Evolutionary conservation across 31 red algal genomes (phyloP).

Genomic region (Endocladia muricata): DNA sequence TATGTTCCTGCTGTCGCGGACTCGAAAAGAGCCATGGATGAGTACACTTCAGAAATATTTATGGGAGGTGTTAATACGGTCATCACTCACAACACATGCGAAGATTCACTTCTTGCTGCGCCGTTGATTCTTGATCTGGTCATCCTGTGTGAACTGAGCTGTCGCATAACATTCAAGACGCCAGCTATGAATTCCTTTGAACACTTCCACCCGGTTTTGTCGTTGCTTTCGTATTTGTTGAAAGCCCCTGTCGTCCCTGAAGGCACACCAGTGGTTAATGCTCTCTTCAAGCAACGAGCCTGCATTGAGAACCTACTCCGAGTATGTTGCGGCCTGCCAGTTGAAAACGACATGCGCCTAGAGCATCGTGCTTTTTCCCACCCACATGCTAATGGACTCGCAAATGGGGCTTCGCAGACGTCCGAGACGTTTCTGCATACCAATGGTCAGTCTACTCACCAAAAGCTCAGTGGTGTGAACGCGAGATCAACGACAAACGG

Average conservation of each 20-base stretch:
- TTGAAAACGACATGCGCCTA: constrained; percentile 91
- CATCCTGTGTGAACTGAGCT: constrained; percentile 78
- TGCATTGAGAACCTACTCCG: constrained; percentile 95
- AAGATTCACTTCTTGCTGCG: constrained; percentile 89
- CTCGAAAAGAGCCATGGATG: constrained; percentile 94
- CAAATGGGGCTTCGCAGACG: too few species aligned
- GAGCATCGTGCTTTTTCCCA: constrained; percentile 63
- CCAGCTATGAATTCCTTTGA: constrained; percentile 41
- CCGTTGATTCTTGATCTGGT: constrained; percentile 96
- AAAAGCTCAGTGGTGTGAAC: too few species aligned
- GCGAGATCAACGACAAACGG: too few species aligned
- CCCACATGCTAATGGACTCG: too few species aligned
- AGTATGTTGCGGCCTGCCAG: constrained; percentile 73
- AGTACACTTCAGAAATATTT: constrained; percentile 96
- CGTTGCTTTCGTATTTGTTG: constrained; percentile 90
- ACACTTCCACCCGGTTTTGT: constrained; percentile 89
- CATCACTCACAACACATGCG: constrained; percentile 93
- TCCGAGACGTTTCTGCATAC: too few species aligned
- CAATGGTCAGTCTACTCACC: too few species aligned
- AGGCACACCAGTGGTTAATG: constrained; percentile 87
- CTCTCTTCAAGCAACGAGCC: constrained; percentile 81
- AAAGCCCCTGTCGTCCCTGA: constrained; percentile 93
- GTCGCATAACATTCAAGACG: constrained; percentile 76
- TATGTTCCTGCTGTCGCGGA: constrained; percentile 95
- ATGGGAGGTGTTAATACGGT: constrained; percentile 96